Evolutionary conservation across 352 stramenopile genomes (phyloP).

Genomic region (Phytophthora pini): DNA sequence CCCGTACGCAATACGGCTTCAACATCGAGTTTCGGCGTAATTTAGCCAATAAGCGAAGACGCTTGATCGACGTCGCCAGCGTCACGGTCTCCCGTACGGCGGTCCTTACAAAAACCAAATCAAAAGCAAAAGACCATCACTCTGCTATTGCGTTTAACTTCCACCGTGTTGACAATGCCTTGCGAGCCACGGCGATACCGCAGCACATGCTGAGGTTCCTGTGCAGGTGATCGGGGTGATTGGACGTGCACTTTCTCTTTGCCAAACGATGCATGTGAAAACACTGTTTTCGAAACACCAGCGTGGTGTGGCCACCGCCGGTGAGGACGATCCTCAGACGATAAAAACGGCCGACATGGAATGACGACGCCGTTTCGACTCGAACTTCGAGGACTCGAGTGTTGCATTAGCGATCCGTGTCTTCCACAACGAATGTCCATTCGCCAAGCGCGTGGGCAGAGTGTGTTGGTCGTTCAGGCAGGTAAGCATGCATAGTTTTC

Average conservation of each 20-base stretch:
- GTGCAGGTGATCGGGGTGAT: constrained; percentile 33
- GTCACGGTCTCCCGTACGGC: constrained; percentile 11
- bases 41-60: constrained; percentile 14
- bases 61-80: constrained; percentile 12
- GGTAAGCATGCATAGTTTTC: no score
- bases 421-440: no score
- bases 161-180: constrained; percentile 14
- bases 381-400: no score
- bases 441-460: no score
- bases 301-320: no score
- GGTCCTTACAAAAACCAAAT: constrained; percentile 17
- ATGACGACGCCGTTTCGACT: no score
- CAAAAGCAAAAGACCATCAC: constrained; percentile 17
- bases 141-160: constrained; percentile 27
- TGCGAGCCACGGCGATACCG: constrained; percentile 19
- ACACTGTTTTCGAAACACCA: background rate
- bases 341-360: no score
- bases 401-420: no score
- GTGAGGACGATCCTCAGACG: no score
- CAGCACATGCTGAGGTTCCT: constrained; percentile 7
- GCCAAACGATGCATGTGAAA: constrained; percentile 16
- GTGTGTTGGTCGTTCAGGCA: no score
- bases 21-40: constrained; percentile 9
- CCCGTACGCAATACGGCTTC: constrained; percentile 21
- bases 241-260: constrained; percentile 35